A percentile compares a stretch with the other conserved stretches of the same genome.
These are phyloP conservation scores for Verticillium alfalfae DNA, from an alignment of 2,329 filamentous ascomycete genomes.

Conservation along the genomic window DNA sequence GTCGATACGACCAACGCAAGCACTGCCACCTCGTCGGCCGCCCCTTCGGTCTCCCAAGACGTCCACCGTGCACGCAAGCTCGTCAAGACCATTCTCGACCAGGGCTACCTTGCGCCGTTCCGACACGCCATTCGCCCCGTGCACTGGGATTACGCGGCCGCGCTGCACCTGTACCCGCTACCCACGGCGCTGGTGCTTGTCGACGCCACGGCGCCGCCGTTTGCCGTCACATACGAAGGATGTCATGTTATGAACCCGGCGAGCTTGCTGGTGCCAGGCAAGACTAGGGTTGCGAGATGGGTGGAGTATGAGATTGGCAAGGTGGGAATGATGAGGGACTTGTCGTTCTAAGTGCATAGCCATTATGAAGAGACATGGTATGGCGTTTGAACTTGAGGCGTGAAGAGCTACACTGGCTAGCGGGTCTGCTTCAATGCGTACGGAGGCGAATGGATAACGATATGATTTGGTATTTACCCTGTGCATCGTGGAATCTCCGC, in stretches of 20 bases:
- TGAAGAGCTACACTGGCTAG: too few relatives aligned
- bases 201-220: slow-evolving; percentile 75
- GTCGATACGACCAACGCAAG: slow-evolving; percentile 25
- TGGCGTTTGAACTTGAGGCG: not conserved
- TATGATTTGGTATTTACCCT: too few relatives aligned
- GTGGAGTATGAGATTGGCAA: slow-evolving; percentile 75
- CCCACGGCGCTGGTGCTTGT: slow-evolving; percentile 79
- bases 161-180: slow-evolving; percentile 79
- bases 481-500: too few relatives aligned
- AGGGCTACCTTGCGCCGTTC: slow-evolving; percentile 85
- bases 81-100: slow-evolving; percentile 87
- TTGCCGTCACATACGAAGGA: slow-evolving; percentile 87
- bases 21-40: slow-evolving; percentile 3
- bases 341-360: slow-evolving; percentile 39
- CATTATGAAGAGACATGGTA: not conserved
- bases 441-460: too few relatives aligned
- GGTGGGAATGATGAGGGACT: slow-evolving; percentile 59
- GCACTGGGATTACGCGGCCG: slow-evolving; percentile 79
- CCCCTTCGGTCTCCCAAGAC: slow-evolving; percentile 33
- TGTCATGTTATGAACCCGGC: slow-evolving; percentile 96
- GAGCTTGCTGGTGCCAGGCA: slow-evolving; percentile 62
- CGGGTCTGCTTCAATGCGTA: too few relatives aligned
- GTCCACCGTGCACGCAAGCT: slow-evolving; percentile 64
- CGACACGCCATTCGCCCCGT: slow-evolving; percentile 72
- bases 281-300: slow-evolving; percentile 70